Evolutionary conservation across 2,329 filamentous ascomycete genomes (phyloP), one percentile per base, ranked within the genome.

Genomic region (Simplicillium sp.): DNA sequence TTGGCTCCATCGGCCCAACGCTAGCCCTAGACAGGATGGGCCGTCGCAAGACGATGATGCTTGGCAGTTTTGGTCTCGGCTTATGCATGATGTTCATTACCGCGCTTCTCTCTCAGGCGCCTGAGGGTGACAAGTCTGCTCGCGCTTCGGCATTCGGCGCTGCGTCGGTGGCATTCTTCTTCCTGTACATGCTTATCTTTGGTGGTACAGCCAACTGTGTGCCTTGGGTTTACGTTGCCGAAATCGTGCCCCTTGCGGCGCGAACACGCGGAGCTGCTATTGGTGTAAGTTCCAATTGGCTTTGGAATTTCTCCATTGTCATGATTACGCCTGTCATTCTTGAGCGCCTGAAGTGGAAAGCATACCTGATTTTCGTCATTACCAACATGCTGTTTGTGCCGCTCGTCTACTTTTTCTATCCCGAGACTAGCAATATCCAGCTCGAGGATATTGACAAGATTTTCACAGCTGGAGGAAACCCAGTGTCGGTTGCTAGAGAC

Each of bases 391-490:
- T 50, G 11, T 68, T 67, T 37, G 52, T 68, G 1, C 66, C 65
- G 0, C 50, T 66, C 5, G 52, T 67, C 2, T 69, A 65, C 49
- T 60, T 65, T 41, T 63, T 68, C 49, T 74, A 70, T 37, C 73
- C 74, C 0, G 75, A 78, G 50, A 77, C 73, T 0, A 60, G 57
- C 17, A 66, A 67, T 33, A 54, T 71, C 8, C 59, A 55, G 2
- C 59, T 75, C 0, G 71, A 75, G 47, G 68, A 75, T 44, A 70
- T 75, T 29, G 70, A 74, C 47, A 56, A 62, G 17, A 59, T 73
- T 49, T 73, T 73, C 41, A 41, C 47, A 1, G 34, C 37, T 8
- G 49, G 48, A 28, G 44, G 43, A 6, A 44, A 46, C 15, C 48
- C 48, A 1, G 48, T 49, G 4, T 43, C 38, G 38, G 42, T 49